Conservation (phyloP, 768 basidiomycete species). For the Infundibulicybe gibba region DNA sequence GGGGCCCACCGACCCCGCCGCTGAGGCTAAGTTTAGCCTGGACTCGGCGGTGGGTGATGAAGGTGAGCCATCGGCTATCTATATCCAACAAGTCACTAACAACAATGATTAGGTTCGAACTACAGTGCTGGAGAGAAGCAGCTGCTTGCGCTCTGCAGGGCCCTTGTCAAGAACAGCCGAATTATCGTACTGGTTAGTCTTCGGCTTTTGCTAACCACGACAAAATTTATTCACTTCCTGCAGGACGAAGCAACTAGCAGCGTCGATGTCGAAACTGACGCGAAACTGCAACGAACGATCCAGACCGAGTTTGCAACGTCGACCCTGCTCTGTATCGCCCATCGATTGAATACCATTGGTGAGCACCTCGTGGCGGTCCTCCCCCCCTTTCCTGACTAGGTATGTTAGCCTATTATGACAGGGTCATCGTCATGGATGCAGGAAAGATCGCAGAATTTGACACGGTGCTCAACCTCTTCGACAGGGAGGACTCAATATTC, state of each 20-base stretch:
- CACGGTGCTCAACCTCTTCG: conserved; percentile 62
- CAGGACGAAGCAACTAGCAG: conserved; percentile 62
- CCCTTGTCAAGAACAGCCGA: conserved; percentile 56
- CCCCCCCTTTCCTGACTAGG: too few relatives aligned
- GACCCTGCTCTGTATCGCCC: conserved; percentile 55
- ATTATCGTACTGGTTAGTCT: conserved; percentile 51
- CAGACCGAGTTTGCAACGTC: conserved; percentile 52
- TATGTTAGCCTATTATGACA: conserved; percentile 31
- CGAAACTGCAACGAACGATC: conserved; percentile 59
- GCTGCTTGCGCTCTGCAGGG: conserved; percentile 57
- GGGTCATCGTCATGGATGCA: conserved; percentile 70
- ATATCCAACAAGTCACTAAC: background rate
- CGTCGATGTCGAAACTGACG: conserved; percentile 60
- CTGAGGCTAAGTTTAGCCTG: conserved; percentile 67
- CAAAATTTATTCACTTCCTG: background rate
- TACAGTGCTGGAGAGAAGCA: conserved; percentile 70
- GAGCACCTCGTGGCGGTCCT: conserved; percentile 5
- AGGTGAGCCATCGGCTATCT: conserved; percentile 28
- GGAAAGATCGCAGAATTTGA: conserved; percentile 72
- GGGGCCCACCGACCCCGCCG: conserved; percentile 37
- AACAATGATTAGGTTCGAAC: conserved; percentile 42
- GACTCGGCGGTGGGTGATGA: conserved; percentile 61
- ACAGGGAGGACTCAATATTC: conserved; percentile 60
- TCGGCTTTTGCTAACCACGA: background rate
- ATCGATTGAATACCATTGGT: conserved; percentile 56